Evolutionary conservation across 176 grass and related monocot genomes (phyloP), one percentile per base, ranked within the genome.

Genomic region (Bothriochloa decipiens): DNA sequence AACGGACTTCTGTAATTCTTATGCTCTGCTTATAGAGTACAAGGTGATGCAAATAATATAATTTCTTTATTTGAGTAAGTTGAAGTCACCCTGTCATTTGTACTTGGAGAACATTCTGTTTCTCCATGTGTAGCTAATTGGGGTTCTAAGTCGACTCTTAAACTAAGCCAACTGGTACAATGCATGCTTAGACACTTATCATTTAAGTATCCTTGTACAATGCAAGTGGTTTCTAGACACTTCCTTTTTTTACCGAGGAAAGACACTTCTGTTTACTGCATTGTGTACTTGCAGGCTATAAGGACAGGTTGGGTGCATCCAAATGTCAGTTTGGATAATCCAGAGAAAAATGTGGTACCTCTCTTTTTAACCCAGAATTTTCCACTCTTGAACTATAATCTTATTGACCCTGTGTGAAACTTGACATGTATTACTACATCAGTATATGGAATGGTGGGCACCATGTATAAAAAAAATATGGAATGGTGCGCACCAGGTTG

Each of bases 271-370:
- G 15, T 52, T 52, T 86, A 18, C 61, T 87, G 22, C 37, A 37
- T 68, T 85, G 37, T 83, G 69, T 89, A 60, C 80, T 68, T 93
- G 87, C 84, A 99, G 93, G 97, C 97, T 90, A 99, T 99, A 89
- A 88, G 91, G 76, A 96, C 89, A 53, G 93, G 97, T 33, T 99
- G 97, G 97, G 73, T 96, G 70, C 97, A 99, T 86, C 91, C 97
- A 35, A 99, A 99, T 87, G 89, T 99, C 84, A 99, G 96, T 91
- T 87, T 99, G 76, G 91, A 99, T 62, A 99, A 94, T 71, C 91
- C 97, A 16, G 97, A 91, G 52, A 81, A 96, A 83, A 89, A 36
- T 86, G 81, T 99, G 93, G 97, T 99, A 96, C 83, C 62, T 77
- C 84, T 82, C 77, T 81, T 41, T 58, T 47, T 57, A 26, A 72